Evolutionary conservation across 1,139 yeast genomes (phyloP).

Genomic region (Wickerhamomyces sp.): DNA sequence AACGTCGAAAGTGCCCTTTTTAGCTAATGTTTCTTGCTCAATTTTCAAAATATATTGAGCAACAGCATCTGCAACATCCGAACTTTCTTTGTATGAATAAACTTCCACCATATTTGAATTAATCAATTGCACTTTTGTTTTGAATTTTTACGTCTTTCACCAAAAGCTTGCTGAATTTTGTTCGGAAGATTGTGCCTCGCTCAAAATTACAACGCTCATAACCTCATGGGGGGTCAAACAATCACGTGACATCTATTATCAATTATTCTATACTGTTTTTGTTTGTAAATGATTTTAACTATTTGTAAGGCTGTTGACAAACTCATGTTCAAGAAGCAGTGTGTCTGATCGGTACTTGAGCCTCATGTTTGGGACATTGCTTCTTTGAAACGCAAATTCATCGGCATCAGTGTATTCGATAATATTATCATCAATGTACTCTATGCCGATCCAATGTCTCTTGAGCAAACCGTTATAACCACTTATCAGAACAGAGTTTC

Average conservation of each 20-base stretch:
- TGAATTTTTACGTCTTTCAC: too few relatives aligned
- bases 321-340: conserved; percentile 15
- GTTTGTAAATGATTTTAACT: background rate
- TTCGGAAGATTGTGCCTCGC: too few relatives aligned
- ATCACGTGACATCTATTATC: too few relatives aligned
- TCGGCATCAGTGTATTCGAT: conserved; percentile 14
- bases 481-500: conserved; percentile 23
- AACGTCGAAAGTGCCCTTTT: conserved; percentile 48
- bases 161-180: too few relatives aligned
- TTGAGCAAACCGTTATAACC: conserved; percentile 21
- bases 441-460: conserved; percentile 24
- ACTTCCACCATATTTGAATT: conserved; percentile 35
- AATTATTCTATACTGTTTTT: background rate
- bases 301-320: conserved; percentile 5
- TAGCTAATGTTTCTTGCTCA: conserved; percentile 49
- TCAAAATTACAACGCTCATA: too few relatives aligned
- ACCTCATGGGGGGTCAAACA: too few relatives aligned
- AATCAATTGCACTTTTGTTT: conserved; percentile 14
- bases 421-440: conserved; percentile 8
- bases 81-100: conserved; percentile 49
- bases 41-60: conserved; percentile 47
- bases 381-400: conserved; percentile 22
- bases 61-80: conserved; percentile 54
- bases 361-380: conserved; percentile 25
- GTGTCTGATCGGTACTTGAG: conserved; percentile 21